These are phyloP conservation scores for Mortierella sp. DNA, from an alignment of 371 early-diverging fungal genomes.

Conservation along the genomic window DNA sequence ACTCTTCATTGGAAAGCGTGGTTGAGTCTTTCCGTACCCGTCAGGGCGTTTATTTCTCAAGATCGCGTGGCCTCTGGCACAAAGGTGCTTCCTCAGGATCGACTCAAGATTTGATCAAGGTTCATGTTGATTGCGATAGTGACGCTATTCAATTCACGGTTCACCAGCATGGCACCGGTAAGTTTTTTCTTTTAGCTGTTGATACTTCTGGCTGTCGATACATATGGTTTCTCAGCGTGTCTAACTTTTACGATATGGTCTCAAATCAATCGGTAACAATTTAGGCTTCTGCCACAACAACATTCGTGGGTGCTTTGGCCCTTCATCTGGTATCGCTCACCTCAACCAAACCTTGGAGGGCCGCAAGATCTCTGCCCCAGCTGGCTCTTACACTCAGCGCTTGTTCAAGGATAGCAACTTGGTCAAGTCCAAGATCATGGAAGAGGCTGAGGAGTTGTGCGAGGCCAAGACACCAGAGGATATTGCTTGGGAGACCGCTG, in stretches of 20 bases:
- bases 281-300: conserved; percentile 95
- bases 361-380: conserved; percentile 81
- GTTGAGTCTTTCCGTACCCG: conserved; percentile 82
- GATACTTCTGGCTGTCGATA: neutral
- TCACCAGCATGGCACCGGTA: conserved; percentile 88
- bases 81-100: conserved; percentile 96
- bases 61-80: conserved; percentile 94
- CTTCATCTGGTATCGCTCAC: conserved; percentile 79
- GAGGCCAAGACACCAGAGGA: conserved; percentile 82
- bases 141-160: conserved; percentile 93
- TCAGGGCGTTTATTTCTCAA: conserved; percentile 93
- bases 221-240: neutral
- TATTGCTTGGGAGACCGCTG: conserved; percentile 96
- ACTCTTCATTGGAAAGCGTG: conserved; percentile 88
- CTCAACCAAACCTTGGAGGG: conserved; percentile 73
- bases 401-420: conserved; percentile 88
- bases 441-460: conserved; percentile 95
- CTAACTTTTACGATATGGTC: conserved; percentile 1
- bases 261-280: neutral
- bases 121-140: conserved; percentile 91
- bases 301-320: conserved; percentile 94
- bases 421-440: conserved; percentile 92
- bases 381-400: conserved; percentile 92
- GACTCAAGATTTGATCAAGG: conserved; percentile 82
- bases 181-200: no score